phyloP scores from a whole-genome alignment of 2,329 filamentous ascomycete genomes.

The Piedraia hortae region DNA sequence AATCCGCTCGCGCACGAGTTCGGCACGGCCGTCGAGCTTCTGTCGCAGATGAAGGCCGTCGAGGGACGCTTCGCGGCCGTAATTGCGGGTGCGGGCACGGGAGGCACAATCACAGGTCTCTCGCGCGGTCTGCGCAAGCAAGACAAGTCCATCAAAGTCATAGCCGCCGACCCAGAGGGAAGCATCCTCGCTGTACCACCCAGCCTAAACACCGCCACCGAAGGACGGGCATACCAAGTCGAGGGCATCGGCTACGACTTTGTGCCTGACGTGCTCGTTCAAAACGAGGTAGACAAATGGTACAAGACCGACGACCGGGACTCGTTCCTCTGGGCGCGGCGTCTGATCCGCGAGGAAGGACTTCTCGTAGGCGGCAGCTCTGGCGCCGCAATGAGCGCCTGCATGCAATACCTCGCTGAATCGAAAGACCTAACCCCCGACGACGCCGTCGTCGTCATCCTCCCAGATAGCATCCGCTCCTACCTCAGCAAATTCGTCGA shows the following conservation, averaged over 20 bases:
- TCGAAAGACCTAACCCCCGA: conserved; percentile 49
- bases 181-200: conserved; percentile 72
- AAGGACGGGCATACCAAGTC: conserved; percentile 79
- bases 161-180: conserved; percentile 78
- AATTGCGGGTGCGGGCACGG: conserved; percentile 79
- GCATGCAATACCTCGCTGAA: conserved; percentile 51
- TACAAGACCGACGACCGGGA: conserved; percentile 93
- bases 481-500: conserved; percentile 97
- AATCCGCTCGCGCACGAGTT: conserved; percentile 85
- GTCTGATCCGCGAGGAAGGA: conserved; percentile 81
- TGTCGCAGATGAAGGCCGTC: conserved; percentile 44
- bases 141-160: conserved; percentile 55
- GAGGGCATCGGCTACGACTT: conserved; percentile 98
- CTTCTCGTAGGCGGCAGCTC: conserved; percentile 81
- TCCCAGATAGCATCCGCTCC: conserved; percentile 89
- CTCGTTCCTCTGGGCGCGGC: conserved; percentile 69
- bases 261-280: conserved; percentile 76
- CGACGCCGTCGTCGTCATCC: conserved; percentile 68
- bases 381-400: conserved; percentile 68
- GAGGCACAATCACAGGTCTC: conserved; percentile 80
- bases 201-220: conserved; percentile 47
- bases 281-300: conserved; percentile 62
- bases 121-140: conserved; percentile 54
- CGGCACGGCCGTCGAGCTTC: conserved; percentile 89
- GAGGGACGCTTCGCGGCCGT: conserved; percentile 51